These are phyloP conservation scores for Alternaria atra DNA, from an alignment of 2,329 filamentous ascomycete species.

Conservation along the genomic window DNA sequence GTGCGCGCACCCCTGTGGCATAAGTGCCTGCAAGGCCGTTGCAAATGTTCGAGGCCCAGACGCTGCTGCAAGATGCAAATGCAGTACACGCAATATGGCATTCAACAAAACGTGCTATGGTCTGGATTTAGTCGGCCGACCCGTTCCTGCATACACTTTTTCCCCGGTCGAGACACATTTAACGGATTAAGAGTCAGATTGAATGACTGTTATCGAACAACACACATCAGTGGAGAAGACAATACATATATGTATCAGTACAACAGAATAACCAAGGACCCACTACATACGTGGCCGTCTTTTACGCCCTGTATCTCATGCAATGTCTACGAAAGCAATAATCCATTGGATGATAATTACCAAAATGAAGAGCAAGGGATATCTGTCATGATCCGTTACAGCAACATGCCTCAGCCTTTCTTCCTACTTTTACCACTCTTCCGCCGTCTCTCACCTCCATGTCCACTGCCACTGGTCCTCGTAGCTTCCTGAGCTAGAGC, in stretches of 20 bases:
- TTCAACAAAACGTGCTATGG: slow-evolving; percentile 15
- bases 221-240: slow-evolving; percentile 20
- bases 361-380: slow-evolving; percentile 3
- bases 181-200: slow-evolving; percentile 8
- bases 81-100: slow-evolving; percentile 14
- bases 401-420: slow-evolving; percentile 17
- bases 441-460: slow-evolving; percentile 38
- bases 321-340: slow-evolving; percentile 6
- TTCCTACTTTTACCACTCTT: slow-evolving; percentile 36
- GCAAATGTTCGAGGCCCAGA: slow-evolving; percentile 16
- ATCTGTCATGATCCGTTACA: background rate
- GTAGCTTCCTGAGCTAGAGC: slow-evolving; percentile 18
- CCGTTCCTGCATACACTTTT: slow-evolving; percentile 14
- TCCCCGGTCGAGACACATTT: slow-evolving; percentile 14
- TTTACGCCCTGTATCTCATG: slow-evolving; percentile 7
- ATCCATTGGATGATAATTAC: slow-evolving; percentile 4
- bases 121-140: slow-evolving; percentile 10
- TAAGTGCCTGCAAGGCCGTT: slow-evolving; percentile 6
- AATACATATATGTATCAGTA: slow-evolving; percentile 13
- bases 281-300: slow-evolving; percentile 17
- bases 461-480: slow-evolving; percentile 30
- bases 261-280: slow-evolving; percentile 12
- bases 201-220: slow-evolving; percentile 16
- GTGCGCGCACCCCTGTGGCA: slow-evolving; percentile 11
- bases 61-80: slow-evolving; percentile 13